These are phyloP conservation scores for Mycena sp. DNA, from an alignment of 1,284 basidiomycete genomes.

Conservation along the genomic window DNA sequence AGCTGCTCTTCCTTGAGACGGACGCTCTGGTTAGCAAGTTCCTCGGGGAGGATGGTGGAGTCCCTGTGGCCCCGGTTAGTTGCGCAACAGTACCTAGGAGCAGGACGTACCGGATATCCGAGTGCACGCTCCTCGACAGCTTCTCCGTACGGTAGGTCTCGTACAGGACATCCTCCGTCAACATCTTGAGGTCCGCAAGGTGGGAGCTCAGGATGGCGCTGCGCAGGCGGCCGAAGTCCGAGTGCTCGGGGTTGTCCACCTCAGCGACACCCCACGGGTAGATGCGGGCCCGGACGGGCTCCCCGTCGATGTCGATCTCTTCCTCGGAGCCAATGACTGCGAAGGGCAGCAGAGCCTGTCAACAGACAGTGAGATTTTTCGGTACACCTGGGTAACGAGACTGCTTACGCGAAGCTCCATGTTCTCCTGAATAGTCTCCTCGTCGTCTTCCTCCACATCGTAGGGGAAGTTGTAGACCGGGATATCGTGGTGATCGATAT, in stretches of 20 bases:
- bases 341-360: conserved; percentile 87
- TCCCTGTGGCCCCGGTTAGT: conserved; percentile 58
- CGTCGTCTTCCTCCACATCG: conserved; percentile 97
- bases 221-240: conserved; percentile 90
- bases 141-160: conserved; percentile 99
- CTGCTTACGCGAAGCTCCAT: conserved; percentile 80
- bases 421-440: conserved; percentile 97
- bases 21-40: conserved; percentile 93
- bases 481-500: conserved; percentile 96
- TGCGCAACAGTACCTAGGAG: conserved; percentile 38
- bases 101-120: conserved; percentile 70
- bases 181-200: conserved; percentile 89
- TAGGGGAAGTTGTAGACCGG: conserved; percentile 99
- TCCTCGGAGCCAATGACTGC: conserved; percentile 97
- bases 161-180: conserved; percentile 93
- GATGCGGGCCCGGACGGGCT: conserved; percentile 86
- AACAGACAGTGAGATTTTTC: background rate
- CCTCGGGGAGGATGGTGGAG: conserved; percentile 88
- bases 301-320: conserved; percentile 89
- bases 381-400: background rate
- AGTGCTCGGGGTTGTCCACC: conserved; percentile 97
- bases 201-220: conserved; percentile 93
- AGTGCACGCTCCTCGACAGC: conserved; percentile 88
- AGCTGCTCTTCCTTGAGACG: conserved; percentile 98
- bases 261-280: conserved; percentile 99